phyloP scores from a whole-genome alignment of 345 rosid genomes.

The Sonneratia caseolaris region DNA sequence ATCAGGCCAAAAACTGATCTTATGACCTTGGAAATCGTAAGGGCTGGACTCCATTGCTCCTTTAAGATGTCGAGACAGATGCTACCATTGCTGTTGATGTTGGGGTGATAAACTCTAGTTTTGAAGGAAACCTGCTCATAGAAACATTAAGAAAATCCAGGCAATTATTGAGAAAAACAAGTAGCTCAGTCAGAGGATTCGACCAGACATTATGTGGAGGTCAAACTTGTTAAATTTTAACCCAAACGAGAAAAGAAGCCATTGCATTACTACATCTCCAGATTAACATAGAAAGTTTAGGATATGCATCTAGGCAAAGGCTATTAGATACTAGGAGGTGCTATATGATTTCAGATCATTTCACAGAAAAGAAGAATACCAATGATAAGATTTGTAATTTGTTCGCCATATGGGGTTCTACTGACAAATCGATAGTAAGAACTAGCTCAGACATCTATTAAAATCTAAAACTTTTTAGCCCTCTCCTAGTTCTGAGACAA shows the following conservation, averaged over 20 bases:
- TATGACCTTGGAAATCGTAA: slow-evolving; percentile 1
- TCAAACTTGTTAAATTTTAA: background rate
- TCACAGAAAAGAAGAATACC: background rate
- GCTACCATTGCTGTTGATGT: slow-evolving; percentile 12
- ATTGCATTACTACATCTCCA: background rate
- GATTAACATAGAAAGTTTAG: background rate
- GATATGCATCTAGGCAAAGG: background rate
- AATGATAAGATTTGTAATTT: background rate
- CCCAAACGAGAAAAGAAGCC: background rate
- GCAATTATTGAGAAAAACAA: background rate
- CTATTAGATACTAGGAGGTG: background rate
- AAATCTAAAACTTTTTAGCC: background rate
- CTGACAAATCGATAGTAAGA: background rate
- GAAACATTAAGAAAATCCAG: background rate
- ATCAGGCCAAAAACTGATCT: no score
- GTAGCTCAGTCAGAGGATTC: background rate
- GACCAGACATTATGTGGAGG: background rate
- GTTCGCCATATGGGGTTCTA: background rate
- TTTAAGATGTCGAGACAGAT: slow-evolving; percentile 13
- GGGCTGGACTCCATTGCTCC: slow-evolving; percentile 14
- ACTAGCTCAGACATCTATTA: background rate
- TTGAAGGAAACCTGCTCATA: slow-evolving; percentile 8
- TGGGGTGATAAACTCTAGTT: slow-evolving; percentile 11
- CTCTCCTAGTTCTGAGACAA: background rate
- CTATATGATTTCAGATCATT: background rate